Conservation (phyloP, 345 rosid genomes). For the Eucalyptus cladocalyx region DNA sequence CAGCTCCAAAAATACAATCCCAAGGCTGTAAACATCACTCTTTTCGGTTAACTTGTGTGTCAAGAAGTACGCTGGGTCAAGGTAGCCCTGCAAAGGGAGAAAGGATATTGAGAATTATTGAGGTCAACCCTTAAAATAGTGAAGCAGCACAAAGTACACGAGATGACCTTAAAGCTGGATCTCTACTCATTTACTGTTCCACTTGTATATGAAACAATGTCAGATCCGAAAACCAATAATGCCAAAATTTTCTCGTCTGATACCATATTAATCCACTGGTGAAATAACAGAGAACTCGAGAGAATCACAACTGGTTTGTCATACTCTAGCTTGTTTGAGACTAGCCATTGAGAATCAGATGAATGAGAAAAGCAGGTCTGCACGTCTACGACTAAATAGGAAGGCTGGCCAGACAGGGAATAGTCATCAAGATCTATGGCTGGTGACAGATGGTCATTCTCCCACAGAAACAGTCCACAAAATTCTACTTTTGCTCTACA, state of each 20-base stretch:
- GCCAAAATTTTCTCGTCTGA: not conserved
- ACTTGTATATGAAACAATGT: not conserved
- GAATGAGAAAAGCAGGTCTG: not conserved
- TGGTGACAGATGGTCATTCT: not conserved
- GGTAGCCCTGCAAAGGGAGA: constrained; percentile 61
- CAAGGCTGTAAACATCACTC: constrained; percentile 95
- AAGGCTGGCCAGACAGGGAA: not conserved
- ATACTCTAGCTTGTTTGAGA: not conserved
- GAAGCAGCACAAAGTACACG: not conserved
- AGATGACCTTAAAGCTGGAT: not conserved
- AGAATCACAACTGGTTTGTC: not conserved
- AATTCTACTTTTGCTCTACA: not conserved
- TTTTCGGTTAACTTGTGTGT: constrained; percentile 90
- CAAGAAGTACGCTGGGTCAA: constrained; percentile 83
- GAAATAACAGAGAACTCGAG: not conserved
- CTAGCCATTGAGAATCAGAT: not conserved
- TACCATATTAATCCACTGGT: not conserved
- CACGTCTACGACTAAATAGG: not conserved
- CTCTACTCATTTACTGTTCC: not conserved
- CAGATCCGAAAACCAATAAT: not conserved
- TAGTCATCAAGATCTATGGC: not conserved
- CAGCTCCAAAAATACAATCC: constrained; percentile 86
- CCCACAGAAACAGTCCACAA: not conserved
- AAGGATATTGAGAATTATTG: not conserved
- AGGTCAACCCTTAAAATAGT: not conserved